Conservation (phyloP, 176 grass and related monocot genomes). For the Triticum monococcum region DNA sequence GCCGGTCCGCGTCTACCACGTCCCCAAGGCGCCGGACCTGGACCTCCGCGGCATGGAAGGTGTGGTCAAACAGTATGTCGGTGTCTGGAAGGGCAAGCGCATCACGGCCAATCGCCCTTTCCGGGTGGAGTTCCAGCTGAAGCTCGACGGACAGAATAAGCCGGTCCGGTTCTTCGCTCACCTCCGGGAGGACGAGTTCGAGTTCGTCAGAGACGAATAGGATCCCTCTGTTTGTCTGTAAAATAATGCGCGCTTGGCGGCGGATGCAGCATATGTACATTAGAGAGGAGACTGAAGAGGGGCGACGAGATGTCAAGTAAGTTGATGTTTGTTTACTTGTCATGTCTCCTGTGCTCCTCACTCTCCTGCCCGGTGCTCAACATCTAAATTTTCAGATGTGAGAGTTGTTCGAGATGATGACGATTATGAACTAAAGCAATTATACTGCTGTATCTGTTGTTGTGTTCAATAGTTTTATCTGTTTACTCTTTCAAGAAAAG, state of each 20-base stretch:
- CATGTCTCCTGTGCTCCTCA: neutral
- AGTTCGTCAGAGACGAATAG: constrained; percentile 55
- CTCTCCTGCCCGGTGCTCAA: constrained; percentile 22
- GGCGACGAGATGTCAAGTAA: constrained; percentile 38
- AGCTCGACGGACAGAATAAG: constrained; percentile 56
- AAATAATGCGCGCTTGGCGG: constrained; percentile 23
- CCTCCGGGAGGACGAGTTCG: constrained; percentile 87
- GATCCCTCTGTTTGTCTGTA: constrained; percentile 10
- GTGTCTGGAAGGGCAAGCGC: constrained; percentile 82
- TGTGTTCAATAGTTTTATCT: neutral
- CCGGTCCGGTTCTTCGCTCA: constrained; percentile 77
- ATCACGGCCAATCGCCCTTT: constrained; percentile 79
- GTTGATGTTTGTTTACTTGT: constrained; percentile 31
- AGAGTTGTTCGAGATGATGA: constrained; percentile 5
- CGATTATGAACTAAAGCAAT: constrained; percentile 13
- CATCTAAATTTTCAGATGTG: constrained; percentile 44
- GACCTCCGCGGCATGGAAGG: constrained; percentile 80
- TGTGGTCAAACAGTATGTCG: constrained; percentile 75
- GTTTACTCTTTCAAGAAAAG: neutral
- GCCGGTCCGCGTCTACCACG: constrained; percentile 74
- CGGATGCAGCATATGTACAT: constrained; percentile 31
- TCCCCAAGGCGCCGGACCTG: constrained; percentile 73
- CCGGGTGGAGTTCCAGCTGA: constrained; percentile 72
- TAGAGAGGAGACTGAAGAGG: constrained; percentile 18
- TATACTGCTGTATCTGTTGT: constrained; percentile 18